Base-by-base conservation (phyloP, 768 basidiomycete genomes). In the Suillus subalutaceus region DNA sequence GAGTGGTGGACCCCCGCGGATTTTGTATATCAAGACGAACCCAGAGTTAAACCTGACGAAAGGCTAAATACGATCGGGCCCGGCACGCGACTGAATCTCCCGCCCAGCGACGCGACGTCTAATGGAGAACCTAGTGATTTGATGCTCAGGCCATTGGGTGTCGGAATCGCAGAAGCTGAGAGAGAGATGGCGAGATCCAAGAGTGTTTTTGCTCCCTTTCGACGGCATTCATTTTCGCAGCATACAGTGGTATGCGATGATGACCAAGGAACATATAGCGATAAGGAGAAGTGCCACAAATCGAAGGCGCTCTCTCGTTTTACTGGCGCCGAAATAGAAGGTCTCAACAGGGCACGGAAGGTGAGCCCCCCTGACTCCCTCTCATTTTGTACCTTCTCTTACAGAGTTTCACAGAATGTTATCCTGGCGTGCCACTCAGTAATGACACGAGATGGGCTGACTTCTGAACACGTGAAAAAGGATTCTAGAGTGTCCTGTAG, bases 401-500 rank as follows among this genome's bases (percentile, higher is more conserved):
- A 37, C 3, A n/a, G 12, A 13, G 20, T 20, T n/a, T 37, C 12
- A 32, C 55, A 56, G 55, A 37, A 37, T 1, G 55, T 56, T 10
- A 37, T 56, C 20, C 20, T 56, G 32, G 55, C 55, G 20, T 56
- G 55, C 20, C 20, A 56, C 20, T 56, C 55, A 56, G 32, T 56
- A n/a, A n/a, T 56, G 55, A 37, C 32, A 6, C 20, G 55, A 37
- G 55, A 56, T 6, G 35, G 32, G 55, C 20, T 35, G 3, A 56
- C 55, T 56, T 35, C 55, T 13, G 55, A 56, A 56, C 20, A 13
- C 3, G 35, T 56, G 12, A 35, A 38, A 35, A 56, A 37, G 35
- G 32, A 56, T 56, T 37, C 55, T 10, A 56, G 20, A 13, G 35
- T 3, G 12, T 56, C 55, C 55, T n/a, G 55, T 56, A 37, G 3